Conservation (phyloP, 2,329 filamentous ascomycete genomes). For the Calycina marina region DNA sequence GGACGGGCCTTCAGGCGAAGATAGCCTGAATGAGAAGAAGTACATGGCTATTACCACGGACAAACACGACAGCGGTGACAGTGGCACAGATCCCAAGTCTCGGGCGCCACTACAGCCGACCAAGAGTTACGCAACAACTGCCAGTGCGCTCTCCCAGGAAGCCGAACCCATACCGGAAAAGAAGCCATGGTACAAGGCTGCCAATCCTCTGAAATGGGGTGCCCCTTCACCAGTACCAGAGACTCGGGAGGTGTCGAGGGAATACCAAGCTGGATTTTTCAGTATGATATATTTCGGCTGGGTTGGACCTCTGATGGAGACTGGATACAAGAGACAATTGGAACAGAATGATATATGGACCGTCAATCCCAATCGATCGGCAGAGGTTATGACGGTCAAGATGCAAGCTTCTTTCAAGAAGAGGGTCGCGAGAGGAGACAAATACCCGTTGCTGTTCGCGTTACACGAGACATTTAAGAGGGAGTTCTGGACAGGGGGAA, state of each 20-base stretch:
- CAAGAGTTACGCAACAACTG: constrained; percentile 38
- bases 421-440: constrained; percentile 51
- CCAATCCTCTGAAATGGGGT: constrained; percentile 49
- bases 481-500: constrained; percentile 77
- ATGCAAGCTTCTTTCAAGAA: constrained; percentile 55
- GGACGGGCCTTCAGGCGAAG: constrained; percentile 2
- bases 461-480: constrained; percentile 73
- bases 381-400: constrained; percentile 52
- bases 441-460: constrained; percentile 63
- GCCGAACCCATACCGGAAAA: constrained; percentile 23
- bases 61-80: constrained; percentile 10
- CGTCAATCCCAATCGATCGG: constrained; percentile 68
- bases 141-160: constrained; percentile 32
- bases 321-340: constrained; percentile 32
- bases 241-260: constrained; percentile 41
- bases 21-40: constrained; percentile 17
- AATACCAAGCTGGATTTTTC: constrained; percentile 59
- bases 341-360: constrained; percentile 77
- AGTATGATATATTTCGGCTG: constrained; percentile 74
- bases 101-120: constrained; percentile 27
- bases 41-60: constrained; percentile 13
- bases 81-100: constrained; percentile 10
- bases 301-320: constrained; percentile 78
- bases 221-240: constrained; percentile 38
- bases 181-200: constrained; percentile 48